Base-by-base conservation (phyloP, 176 grass and related monocot species). In the Avena eriantha region DNA sequence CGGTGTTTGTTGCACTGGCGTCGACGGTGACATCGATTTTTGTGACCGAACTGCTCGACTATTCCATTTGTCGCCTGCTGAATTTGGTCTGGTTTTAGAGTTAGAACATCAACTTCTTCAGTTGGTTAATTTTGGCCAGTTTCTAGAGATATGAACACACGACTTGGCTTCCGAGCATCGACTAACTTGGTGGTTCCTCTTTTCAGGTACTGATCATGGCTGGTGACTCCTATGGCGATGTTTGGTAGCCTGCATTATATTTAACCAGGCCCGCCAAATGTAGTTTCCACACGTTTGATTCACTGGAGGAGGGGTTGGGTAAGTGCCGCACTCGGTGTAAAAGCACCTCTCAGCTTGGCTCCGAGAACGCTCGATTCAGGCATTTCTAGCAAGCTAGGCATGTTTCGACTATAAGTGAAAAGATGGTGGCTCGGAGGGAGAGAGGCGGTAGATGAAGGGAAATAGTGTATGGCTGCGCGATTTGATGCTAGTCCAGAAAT, bases 121-220 rank as follows among this genome's bases (percentile, higher is more conserved):
- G 14, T 12, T 47, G 36, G 57, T 39, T 81, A 24, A 89, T 69
- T 77, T 86, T 85, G 35, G 19, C 2, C 22, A 4, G 60, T 64
- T 64, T 89, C 87, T 3, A 5, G 13, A 43, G 18, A 36, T 21
- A 57, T 54, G 8, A 18, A 16, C 69, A 58, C 58, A 68, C 16
- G 10, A 70, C 54, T 79, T 23, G 49, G 1, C 61, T 31, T 31
- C 29, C 11, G 10, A 82, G 70, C 50, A 19, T 76, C 10, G 21
- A 47, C 48, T 13, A 21, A 81, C 48, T 77, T 48, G 77, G 59
- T 76, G 29, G 70, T 70, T 85, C 48, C 69, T 89, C 69, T 68
- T 85, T 89, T 50, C 77, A 58, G 69, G 70, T 77, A 69, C 10
- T 82, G 83, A 80, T n/a, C 79, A 23, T n/a, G 5, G 4, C 70